A percentile compares a stretch with the other conserved stretches of the same genome.
Evolutionary conservation across 768 basidiomycete species (phyloP).

Genomic region (Mrakia blollopis): DNA sequence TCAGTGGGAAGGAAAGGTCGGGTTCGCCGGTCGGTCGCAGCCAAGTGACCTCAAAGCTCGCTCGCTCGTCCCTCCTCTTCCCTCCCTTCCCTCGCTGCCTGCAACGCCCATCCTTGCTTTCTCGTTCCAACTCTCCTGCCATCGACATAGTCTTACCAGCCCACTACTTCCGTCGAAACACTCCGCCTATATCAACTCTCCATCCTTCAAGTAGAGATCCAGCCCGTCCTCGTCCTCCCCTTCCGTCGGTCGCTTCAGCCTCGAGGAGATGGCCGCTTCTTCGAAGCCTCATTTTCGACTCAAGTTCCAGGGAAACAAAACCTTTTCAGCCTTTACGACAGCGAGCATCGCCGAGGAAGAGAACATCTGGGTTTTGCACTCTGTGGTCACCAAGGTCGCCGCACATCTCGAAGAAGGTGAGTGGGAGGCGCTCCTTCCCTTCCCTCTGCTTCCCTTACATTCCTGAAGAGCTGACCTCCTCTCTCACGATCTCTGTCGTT

Average conservation of each 20-base stretch:
- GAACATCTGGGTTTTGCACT: background rate
- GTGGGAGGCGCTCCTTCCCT: background rate
- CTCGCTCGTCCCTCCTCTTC: too few species aligned
- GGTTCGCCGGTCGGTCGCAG: too few species aligned
- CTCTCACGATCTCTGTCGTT: background rate
- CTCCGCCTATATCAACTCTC: too few species aligned
- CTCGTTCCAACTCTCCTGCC: too few species aligned
- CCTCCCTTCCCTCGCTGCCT: too few species aligned
- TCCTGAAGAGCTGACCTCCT: background rate
- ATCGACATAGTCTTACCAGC: too few species aligned
- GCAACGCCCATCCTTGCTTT: too few species aligned
- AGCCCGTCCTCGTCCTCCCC: background rate
- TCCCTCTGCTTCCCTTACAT: background rate
- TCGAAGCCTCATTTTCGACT: background rate
- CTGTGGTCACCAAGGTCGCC: background rate
- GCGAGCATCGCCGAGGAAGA: background rate
- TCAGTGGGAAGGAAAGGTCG: too few species aligned
- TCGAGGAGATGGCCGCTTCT: background rate
- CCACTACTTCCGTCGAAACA: too few species aligned
- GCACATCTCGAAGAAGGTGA: background rate
- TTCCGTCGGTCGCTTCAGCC: background rate
- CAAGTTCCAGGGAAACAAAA: slow-evolving; percentile 20
- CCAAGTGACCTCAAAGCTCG: too few species aligned
- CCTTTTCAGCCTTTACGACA: background rate
- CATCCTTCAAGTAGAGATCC: background rate